Evolutionary conservation across 768 basidiomycete genomes (phyloP).

Genomic region (Cubamyces lactineus): DNA sequence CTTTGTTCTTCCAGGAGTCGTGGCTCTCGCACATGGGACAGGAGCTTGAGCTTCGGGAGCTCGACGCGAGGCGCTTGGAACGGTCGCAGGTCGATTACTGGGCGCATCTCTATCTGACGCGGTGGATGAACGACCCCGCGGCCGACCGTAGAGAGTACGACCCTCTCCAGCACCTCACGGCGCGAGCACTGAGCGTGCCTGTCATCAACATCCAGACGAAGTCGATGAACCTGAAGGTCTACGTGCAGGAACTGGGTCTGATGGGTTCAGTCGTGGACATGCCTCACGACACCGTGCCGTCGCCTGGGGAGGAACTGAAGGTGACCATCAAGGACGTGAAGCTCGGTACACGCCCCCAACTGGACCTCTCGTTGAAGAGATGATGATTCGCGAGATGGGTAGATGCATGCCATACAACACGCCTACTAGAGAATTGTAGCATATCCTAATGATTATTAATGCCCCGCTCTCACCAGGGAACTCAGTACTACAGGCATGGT

Average conservation of each 20-base stretch:
- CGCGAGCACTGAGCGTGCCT: neutral
- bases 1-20: conserved; percentile 49
- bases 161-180: conserved; percentile 36
- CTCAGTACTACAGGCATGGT: neutral
- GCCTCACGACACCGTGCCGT: neutral
- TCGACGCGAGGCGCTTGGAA: conserved; percentile 35
- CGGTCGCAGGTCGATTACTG: conserved; percentile 42
- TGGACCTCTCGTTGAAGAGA: neutral
- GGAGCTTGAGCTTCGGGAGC: conserved; percentile 43
- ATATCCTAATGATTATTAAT: neutral
- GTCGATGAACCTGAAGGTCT: conserved; percentile 1
- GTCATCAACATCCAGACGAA: neutral
- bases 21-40: conserved; percentile 47
- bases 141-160: conserved; percentile 29
- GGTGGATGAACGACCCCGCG: conserved; percentile 37
- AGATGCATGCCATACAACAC: neutral
- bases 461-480: neutral
- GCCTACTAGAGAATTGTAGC: neutral
- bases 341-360: conserved; percentile 10
- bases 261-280: conserved; percentile 1
- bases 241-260: conserved; percentile 19
- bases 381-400: neutral
- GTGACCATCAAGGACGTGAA: conserved; percentile 8
- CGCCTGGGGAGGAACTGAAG: conserved; percentile 3
- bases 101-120: conserved; percentile 43